Percentiles rank a stretch among this genome's conserved stretches.
Evolutionary conservation across 257 asterid species (phyloP).

Genomic region (Rubia yunnanensis): DNA sequence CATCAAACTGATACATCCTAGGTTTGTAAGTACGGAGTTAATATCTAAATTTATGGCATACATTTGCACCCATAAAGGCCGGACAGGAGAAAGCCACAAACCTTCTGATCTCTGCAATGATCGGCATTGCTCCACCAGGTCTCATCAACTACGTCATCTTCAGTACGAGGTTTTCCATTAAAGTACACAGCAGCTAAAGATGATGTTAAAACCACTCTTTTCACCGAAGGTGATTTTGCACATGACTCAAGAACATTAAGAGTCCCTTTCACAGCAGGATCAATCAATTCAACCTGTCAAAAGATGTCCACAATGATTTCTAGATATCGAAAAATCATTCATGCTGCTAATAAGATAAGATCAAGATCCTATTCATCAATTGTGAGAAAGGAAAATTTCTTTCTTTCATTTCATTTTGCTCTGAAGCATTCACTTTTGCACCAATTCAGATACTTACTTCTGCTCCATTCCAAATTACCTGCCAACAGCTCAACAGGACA

Average conservation of each 20-base stretch:
- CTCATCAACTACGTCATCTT: slow-evolving; percentile 62
- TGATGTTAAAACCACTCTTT: slow-evolving; percentile 66
- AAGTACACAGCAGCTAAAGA: slow-evolving; percentile 64
- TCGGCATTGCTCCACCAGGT: slow-evolving; percentile 63
- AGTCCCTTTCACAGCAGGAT: slow-evolving; percentile 80
- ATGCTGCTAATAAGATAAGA: not conserved
- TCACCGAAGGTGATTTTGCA: slow-evolving; percentile 51
- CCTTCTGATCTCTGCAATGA: slow-evolving; percentile 41
- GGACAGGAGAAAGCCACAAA: slow-evolving; percentile 6
- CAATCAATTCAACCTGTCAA: slow-evolving; percentile 59
- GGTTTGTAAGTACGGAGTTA: too few relatives aligned
- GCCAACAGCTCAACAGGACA: not conserved
- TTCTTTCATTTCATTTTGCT: not conserved
- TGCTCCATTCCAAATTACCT: not conserved
- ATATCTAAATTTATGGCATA: too few relatives aligned
- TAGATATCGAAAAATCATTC: not conserved
- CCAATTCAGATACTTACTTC: not conserved
- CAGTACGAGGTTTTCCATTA: slow-evolving; percentile 55
- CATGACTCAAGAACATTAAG: slow-evolving; percentile 70
- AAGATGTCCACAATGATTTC: slow-evolving; percentile 7
- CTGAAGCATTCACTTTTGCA: not conserved
- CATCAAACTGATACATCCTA: not conserved
- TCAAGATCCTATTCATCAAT: not conserved
- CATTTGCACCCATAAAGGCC: not conserved
- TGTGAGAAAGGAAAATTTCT: not conserved